Evolutionary conservation across 1,284 basidiomycete species (phyloP).

Genomic region (Polyporus tsugae): DNA sequence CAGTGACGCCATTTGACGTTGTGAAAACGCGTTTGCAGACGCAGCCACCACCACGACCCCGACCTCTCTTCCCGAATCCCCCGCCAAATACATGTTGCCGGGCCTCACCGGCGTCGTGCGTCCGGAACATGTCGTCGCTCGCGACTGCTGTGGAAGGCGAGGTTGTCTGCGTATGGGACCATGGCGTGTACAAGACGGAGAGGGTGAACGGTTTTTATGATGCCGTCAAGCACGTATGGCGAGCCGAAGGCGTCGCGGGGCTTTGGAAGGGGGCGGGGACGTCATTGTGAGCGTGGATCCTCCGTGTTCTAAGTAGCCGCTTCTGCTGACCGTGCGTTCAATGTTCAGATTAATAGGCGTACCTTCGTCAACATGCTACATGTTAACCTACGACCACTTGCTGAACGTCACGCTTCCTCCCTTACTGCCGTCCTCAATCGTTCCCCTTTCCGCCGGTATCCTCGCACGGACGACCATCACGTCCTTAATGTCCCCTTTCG

Average conservation of each 20-base stretch:
- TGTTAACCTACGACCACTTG: slow-evolving; percentile 95
- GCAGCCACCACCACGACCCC: slow-evolving; percentile 60
- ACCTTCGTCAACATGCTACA: slow-evolving; percentile 93
- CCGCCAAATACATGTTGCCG: slow-evolving; percentile 73
- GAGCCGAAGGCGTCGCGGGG: slow-evolving; percentile 79
- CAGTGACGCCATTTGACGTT: slow-evolving; percentile 96
- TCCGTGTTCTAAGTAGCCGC: slow-evolving; percentile 1
- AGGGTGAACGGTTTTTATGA: slow-evolving; percentile 84
- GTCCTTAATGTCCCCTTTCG: slow-evolving; percentile 87
- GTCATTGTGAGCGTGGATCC: slow-evolving; percentile 68
- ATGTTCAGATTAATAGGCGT: slow-evolving; percentile 85
- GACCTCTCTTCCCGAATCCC: slow-evolving; percentile 57
- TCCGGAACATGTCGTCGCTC: slow-evolving; percentile 81
- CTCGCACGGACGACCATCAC: slow-evolving; percentile 85
- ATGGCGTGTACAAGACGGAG: slow-evolving; percentile 72
- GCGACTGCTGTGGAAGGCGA: slow-evolving; percentile 61
- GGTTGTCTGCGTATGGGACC: slow-evolving; percentile 81
- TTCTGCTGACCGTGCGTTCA: slow-evolving; percentile 15
- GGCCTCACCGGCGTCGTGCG: slow-evolving; percentile 56
- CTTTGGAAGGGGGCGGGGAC: slow-evolving; percentile 94
- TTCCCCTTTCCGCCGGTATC: slow-evolving; percentile 87
- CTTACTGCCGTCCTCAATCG: slow-evolving; percentile 62
- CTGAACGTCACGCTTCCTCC: slow-evolving; percentile 69
- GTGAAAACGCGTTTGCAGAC: slow-evolving; percentile 94
- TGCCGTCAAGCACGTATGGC: slow-evolving; percentile 80